Conservation (phyloP, 164 flowering plant species). For the Cinnamomum chago region DNA sequence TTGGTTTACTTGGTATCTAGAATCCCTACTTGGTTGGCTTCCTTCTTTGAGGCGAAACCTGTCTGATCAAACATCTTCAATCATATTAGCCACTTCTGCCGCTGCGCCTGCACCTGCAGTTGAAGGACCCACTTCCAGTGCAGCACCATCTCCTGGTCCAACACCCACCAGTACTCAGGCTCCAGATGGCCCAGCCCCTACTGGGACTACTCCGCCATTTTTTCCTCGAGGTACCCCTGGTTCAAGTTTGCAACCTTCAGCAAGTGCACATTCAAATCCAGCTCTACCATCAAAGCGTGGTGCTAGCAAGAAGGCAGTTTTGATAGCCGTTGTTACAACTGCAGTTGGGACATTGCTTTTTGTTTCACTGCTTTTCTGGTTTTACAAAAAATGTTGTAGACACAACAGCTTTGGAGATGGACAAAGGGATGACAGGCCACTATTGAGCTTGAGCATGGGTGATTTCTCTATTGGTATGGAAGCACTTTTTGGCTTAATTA, state of each 20-base stretch:
- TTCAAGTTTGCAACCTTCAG: slow-evolving; percentile 22
- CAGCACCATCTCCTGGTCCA: slow-evolving; percentile 22
- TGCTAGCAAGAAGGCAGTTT: slow-evolving; percentile 28
- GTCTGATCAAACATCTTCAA: slow-evolving; percentile 10
- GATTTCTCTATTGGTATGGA: slow-evolving; percentile 66
- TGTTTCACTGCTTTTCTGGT: slow-evolving; percentile 47
- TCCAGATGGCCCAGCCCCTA: slow-evolving; percentile 18
- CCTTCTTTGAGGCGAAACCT: slow-evolving; percentile 30
- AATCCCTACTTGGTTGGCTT: slow-evolving; percentile 25
- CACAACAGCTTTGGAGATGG: slow-evolving; percentile 24
- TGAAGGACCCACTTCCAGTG: slow-evolving; percentile 19
- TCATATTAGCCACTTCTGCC: slow-evolving; percentile 19
- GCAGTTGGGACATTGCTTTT: slow-evolving; percentile 56
- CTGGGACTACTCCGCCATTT: slow-evolving; percentile 19
- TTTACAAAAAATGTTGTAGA: slow-evolving; percentile 39
- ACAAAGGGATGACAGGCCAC: slow-evolving; percentile 83
- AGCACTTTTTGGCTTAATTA: background rate
- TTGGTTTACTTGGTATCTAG: slow-evolving; percentile 35
- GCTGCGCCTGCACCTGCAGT: slow-evolving; percentile 23
- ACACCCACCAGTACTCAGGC: slow-evolving; percentile 23
- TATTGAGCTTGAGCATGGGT: slow-evolving; percentile 68
- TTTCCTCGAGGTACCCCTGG: slow-evolving; percentile 20
- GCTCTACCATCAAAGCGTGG: slow-evolving; percentile 9
- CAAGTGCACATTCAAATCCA: slow-evolving; percentile 18
- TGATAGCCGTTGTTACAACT: slow-evolving; percentile 63